These are phyloP conservation scores for Elsinoe batatas DNA, from an alignment of 2,329 filamentous ascomycete species.

Conservation along the genomic window DNA sequence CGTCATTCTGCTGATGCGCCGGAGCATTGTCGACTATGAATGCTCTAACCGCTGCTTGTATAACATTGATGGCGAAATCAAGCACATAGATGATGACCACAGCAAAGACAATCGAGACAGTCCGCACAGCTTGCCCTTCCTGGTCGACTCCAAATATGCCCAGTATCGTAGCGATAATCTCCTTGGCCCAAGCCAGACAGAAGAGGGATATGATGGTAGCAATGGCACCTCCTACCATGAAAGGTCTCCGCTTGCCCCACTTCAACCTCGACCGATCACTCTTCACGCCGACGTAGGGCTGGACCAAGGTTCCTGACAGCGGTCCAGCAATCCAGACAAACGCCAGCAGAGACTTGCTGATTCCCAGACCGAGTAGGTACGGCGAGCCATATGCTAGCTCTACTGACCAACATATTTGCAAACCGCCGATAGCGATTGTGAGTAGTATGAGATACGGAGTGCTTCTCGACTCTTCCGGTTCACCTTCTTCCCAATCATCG, in stretches of 20 bases:
- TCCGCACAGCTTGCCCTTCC: constrained; percentile 55
- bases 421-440: constrained; percentile 74
- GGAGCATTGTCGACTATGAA: constrained; percentile 92
- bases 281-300: constrained; percentile 45
- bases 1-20: constrained; percentile 82
- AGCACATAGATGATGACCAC: constrained; percentile 81
- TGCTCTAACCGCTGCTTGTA: constrained; percentile 83
- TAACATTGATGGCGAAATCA: constrained; percentile 91
- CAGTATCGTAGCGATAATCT: constrained; percentile 54
- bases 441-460: constrained; percentile 76
- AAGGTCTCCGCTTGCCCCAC: constrained; percentile 43
- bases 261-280: constrained; percentile 41
- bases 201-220: constrained; percentile 42
- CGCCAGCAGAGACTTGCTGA: constrained; percentile 42
- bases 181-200: constrained; percentile 41
- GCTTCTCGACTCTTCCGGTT: constrained; percentile 61
- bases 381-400: constrained; percentile 85
- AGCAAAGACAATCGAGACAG: constrained; percentile 63
- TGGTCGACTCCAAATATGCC: constrained; percentile 57
- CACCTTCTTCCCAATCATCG: constrained; percentile 33
- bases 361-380: constrained; percentile 43
- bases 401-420: constrained; percentile 93
- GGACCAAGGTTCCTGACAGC: constrained; percentile 43
- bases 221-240: constrained; percentile 41
- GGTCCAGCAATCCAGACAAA: constrained; percentile 49